Base-by-base conservation (phyloP, 2,329 filamentous ascomycete species). In the Ophiostoma sp. region DNA sequence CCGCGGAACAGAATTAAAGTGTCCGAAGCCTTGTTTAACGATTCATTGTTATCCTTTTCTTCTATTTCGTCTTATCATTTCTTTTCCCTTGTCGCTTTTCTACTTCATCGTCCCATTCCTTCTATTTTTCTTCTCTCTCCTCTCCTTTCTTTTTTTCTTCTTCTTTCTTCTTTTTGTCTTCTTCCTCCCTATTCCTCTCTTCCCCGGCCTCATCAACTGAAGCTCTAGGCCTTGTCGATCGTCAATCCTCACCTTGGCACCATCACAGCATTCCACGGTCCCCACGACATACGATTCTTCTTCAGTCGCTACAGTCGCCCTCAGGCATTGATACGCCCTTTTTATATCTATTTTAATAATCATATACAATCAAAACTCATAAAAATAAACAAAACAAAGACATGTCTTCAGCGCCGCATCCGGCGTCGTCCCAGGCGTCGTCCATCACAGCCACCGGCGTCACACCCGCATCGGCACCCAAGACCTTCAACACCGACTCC, bases 401-500 rank as follows among this genome's bases (percentile, higher is more conserved):
- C 23, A 60, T 62, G n/a, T 23, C 52, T 57, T 31, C 67, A 31
- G 36, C 48, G 35, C 36, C 60, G 11, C 48, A 36, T 5, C 48
- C 67, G 35, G 44, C 52, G 23, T 54, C 44, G 27, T 69, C 67
- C 3, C 17, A 62, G n/a, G 70, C 68, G 17, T 69, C 68, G n/a
- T 68, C 68, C 39, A 13, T 65, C 41, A 69, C 66, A 20, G 68
- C 68, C 11, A 52, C 60, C 39, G 20, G 70, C 35, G 62, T 62
- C 48, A 48, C 67, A 5, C 27, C 35, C 15, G 35, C 48, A 15
- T 48, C 17, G 1, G 27, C 36, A 11, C 36, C 67, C n/a, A 52
- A 67, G 33, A 36, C 27, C 48, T 11, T 62, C 27, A 62, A 62
- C 57, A 48, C 39, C 23, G 65, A 67, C 65, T 67, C 65, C n/a